Evolutionary conservation across 2,329 filamentous ascomycete genomes (phyloP).

Genomic region (Trichothecium sympodiale): DNA sequence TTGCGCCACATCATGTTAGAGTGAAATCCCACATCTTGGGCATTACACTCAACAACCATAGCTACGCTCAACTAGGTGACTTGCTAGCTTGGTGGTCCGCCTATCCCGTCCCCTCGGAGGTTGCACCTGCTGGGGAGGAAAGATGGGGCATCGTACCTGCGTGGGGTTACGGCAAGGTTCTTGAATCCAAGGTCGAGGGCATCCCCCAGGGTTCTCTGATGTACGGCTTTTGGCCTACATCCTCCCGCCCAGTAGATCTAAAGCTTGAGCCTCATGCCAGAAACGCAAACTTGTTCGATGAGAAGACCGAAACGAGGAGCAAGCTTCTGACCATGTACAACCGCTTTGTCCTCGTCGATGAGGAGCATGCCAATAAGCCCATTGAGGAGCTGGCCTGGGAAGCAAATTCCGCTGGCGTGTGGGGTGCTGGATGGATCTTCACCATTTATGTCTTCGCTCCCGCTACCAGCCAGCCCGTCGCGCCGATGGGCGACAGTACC

Average conservation of each 20-base stretch:
- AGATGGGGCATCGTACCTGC: slow-evolving; percentile 34
- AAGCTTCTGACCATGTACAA: slow-evolving; percentile 28
- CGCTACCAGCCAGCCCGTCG: slow-evolving; percentile 9
- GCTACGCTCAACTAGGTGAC: slow-evolving; percentile 18
- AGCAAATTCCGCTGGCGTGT: slow-evolving; percentile 12
- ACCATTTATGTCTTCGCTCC: slow-evolving; percentile 19
- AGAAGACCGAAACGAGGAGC: slow-evolving; percentile 19
- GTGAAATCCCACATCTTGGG: slow-evolving; percentile 16
- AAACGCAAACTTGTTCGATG: slow-evolving; percentile 20
- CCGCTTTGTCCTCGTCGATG: slow-evolving; percentile 19
- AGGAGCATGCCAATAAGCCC: not conserved
- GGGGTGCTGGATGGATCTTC: slow-evolving; percentile 18
- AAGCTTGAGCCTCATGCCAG: slow-evolving; percentile 15
- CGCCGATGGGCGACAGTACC: slow-evolving; percentile 6
- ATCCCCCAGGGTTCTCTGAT: slow-evolving; percentile 22
- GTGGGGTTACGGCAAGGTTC: slow-evolving; percentile 35
- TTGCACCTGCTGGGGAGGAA: slow-evolving; percentile 1
- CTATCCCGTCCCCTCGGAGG: slow-evolving; percentile 25
- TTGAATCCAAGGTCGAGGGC: slow-evolving; percentile 24
- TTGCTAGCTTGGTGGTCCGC: slow-evolving; percentile 27
- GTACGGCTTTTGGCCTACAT: slow-evolving; percentile 32
- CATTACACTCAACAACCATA: slow-evolving; percentile 22
- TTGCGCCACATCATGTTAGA: slow-evolving; percentile 17
- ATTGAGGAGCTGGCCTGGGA: slow-evolving; percentile 2
- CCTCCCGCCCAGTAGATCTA: slow-evolving; percentile 23